Base-by-base conservation (phyloP, 208 protist species). In the Leishmania martiniquensis region DNA sequence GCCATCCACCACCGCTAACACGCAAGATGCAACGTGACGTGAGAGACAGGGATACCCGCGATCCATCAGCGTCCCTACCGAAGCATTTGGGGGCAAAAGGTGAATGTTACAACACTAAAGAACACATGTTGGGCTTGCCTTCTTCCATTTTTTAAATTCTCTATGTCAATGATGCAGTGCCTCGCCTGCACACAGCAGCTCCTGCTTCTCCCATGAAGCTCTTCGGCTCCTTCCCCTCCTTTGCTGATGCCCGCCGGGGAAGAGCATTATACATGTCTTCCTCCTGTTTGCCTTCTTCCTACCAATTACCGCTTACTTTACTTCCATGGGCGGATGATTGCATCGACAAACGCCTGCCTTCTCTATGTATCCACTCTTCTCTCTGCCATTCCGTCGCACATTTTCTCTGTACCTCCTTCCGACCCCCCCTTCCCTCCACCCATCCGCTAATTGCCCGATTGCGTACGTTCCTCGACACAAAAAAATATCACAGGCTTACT, bases 381-480 rank as follows among this genome's bases (percentile, higher is more conserved):
- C 22, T 54, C 49, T 51, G 52, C 39, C 59, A 37, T 63, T 85
- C 76, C 29, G 70, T 25, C 51, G 59, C 72, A 34, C 72, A 3
- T 84, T 76, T n/a, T 67, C 51, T 67, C 57, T 75, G 52, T 78
- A 37, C 83, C 32, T 76, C 52, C 70, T 2, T 72, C 51, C 77
- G n/a, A 65, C 54, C 49, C 29, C 17, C 55, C 39, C 80, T 51
- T 47, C 12, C 67, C 29, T 76, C 6, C 57, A 34, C n/a, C 34
- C 25, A 45, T 45, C 32, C 45, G n/a, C 1, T 49, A 54, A 47
- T 67, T 34, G 10, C 9, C 42, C 37, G 54, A 42, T 13, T 2
- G 0, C 29, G 37, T 20, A 57, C 44, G 37, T 51, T 2, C 12
- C n/a, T 39, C 5, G 32, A 13, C 29, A 60, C n/a, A 49, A 13